Conservation (phyloP, 768 basidiomycete genomes). For the Crepidotus variabilis region DNA sequence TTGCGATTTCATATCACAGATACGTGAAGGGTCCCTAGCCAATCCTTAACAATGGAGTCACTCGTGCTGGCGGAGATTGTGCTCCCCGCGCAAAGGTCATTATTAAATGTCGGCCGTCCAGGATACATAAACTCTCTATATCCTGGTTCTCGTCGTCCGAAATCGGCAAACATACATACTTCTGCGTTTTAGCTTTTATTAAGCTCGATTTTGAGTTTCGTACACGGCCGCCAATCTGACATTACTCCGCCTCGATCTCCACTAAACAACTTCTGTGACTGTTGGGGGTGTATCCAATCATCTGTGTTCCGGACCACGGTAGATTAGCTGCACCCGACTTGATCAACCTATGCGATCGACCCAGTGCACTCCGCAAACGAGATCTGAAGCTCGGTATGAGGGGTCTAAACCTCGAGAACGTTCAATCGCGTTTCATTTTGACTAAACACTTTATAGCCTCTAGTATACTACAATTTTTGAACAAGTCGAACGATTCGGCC, state of each 20-base stretch:
- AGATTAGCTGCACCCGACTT: too few relatives aligned
- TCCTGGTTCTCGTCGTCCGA: background rate
- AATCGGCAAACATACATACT: background rate
- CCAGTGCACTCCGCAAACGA: too few relatives aligned
- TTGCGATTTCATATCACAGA: too few relatives aligned
- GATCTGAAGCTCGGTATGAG: too few relatives aligned
- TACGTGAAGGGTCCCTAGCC: too few relatives aligned
- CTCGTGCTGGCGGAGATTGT: too few relatives aligned
- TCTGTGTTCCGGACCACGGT: background rate
- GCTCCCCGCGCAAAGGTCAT: too few relatives aligned
- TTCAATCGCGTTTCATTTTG: conserved; percentile 49
- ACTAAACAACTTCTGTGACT: background rate
- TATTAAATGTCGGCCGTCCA: too few relatives aligned
- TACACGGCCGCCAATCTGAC: background rate
- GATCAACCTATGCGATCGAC: too few relatives aligned
- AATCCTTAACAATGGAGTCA: too few relatives aligned
- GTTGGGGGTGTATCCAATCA: background rate
- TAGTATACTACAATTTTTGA: conserved; percentile 41
- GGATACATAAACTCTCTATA: background rate
- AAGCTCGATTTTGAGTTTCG: background rate
- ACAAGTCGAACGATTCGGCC: conserved; percentile 25
- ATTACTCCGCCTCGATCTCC: background rate
- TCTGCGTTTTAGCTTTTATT: background rate
- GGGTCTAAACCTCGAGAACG: conserved; percentile 22
- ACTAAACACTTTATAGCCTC: conserved; percentile 52